Evolutionary conservation across 345 rosid species (phyloP).

Genomic region (Alliaria petiolata): DNA sequence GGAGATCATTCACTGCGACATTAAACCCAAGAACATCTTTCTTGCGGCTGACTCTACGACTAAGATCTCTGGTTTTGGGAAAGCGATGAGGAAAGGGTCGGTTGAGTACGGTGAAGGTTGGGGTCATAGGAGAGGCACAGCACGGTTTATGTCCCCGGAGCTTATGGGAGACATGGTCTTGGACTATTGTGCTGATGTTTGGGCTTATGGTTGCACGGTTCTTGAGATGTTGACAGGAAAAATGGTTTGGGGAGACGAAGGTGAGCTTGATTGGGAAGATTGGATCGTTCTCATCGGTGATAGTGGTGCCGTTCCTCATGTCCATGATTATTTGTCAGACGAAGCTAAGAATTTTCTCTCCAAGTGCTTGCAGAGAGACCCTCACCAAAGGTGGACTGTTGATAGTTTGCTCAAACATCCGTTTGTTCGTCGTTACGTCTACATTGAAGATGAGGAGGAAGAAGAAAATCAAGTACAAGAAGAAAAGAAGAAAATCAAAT

Average conservation of each 20-base stretch:
- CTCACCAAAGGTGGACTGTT: constrained; percentile 2
- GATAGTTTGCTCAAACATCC: constrained; percentile 3
- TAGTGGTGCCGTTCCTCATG: background rate
- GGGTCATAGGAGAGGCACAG: constrained; percentile 3
- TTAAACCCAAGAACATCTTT: constrained; percentile 19
- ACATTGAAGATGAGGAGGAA: background rate
- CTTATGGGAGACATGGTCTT: constrained; percentile 5
- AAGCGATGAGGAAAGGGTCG: background rate
- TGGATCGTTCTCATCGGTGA: background rate
- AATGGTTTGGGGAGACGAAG: constrained; percentile 5
- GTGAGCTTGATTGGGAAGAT: background rate
- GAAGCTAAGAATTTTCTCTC: constrained; percentile 12
- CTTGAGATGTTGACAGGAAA: constrained; percentile 24
- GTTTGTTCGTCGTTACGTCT: too few species aligned
- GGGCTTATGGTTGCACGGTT: constrained; percentile 26
- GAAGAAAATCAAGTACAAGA: too few species aligned
- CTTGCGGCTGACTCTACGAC: background rate
- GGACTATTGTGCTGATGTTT: constrained; percentile 21
- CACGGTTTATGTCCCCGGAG: constrained; percentile 15
- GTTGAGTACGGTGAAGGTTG: constrained; percentile 6
- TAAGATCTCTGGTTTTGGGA: constrained; percentile 26
- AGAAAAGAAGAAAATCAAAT: too few species aligned
- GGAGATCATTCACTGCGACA: constrained; percentile 22
- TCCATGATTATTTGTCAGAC: constrained; percentile 15
- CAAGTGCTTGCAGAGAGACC: constrained; percentile 20